A percentile compares a stretch with the other conserved stretches of the same genome.
Conservation (phyloP, 2,329 filamentous ascomycete species). For the Diaporthe ilicicola region DNA sequence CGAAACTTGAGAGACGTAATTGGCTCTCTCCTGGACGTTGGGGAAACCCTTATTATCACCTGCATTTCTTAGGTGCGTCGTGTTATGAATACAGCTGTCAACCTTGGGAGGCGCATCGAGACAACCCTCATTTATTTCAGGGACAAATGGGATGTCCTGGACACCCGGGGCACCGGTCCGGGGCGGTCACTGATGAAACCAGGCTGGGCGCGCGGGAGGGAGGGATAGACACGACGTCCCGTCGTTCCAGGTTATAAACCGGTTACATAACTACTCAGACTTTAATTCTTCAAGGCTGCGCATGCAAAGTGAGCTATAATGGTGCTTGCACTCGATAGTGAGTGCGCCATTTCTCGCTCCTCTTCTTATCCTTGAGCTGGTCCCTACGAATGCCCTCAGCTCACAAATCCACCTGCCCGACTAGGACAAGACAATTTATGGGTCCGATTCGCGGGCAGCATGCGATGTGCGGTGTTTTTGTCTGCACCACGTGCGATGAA, state of each 20-base stretch:
- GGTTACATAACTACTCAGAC: neutral
- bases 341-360: neutral
- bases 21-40: neutral
- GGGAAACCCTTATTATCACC: neutral
- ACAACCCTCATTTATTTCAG: neutral
- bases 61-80: neutral
- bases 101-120: slow-evolving; percentile 6
- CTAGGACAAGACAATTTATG: neutral
- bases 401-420: neutral
- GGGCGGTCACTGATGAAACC: slow-evolving; percentile 1
- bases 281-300: neutral
- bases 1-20: neutral
- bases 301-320: neutral
- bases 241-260: neutral
- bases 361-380: neutral
- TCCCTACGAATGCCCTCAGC: neutral
- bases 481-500: neutral
- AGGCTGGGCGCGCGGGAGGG: neutral
- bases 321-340: neutral
- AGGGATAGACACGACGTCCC: neutral
- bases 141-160: neutral
- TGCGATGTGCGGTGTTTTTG: neutral
- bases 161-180: slow-evolving; percentile 12
- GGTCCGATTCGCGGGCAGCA: neutral
- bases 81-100: neutral